Evolutionary conservation across 768 basidiomycete species (phyloP), one percentile per base, ranked within the genome.

Genomic region (Phlebiopsis flavidoalba): DNA sequence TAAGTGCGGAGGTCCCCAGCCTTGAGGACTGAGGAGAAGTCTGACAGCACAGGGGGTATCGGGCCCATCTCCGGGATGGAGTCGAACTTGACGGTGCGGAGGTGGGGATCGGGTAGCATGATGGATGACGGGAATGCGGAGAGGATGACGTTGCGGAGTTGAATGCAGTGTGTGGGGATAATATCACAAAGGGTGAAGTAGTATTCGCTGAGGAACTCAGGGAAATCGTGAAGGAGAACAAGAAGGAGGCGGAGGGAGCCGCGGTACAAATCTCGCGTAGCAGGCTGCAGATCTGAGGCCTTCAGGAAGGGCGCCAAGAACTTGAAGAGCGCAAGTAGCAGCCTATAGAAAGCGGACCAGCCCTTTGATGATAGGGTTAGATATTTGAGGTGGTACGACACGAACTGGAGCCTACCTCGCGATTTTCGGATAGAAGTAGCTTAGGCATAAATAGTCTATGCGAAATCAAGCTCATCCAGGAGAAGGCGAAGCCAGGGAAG

Each of bases 391-490:
- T 22, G n/a, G 57, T 33, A 10, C 37, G 62, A 40, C 47, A 54
- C 24, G 15, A 33, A 35, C 19, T 19, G 15, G 22, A 64, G 62
- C 76, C 59, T 63, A 91, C 89, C 80, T 96, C 95, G 54, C 94
- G 86, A 70, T 94, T 92, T 71, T 93, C 87, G 21, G 91, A 87
- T 43, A 89, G 74, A 40, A 98, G 79, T 50, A 99, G 74, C 72
- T 97, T 96, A 14, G 97, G 95, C 94, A 99, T 95, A 82, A 98
- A 97, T 60, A 93, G 78, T 58, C 96, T 82, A 75, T 98, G 97
- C 22, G 97, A 98, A 69, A 99, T 87, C 49, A 98, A 80, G 64
- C 89, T 90, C 82, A 98, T 87, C 96, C 96, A 99, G 15, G 95
- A 96, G 75, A 98, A 99, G 1, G 95, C 91, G 73, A 99, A 99